phyloP scores from a whole-genome alignment of 1,284 basidiomycete genomes.

The Moesziomyces antarcticus region DNA sequence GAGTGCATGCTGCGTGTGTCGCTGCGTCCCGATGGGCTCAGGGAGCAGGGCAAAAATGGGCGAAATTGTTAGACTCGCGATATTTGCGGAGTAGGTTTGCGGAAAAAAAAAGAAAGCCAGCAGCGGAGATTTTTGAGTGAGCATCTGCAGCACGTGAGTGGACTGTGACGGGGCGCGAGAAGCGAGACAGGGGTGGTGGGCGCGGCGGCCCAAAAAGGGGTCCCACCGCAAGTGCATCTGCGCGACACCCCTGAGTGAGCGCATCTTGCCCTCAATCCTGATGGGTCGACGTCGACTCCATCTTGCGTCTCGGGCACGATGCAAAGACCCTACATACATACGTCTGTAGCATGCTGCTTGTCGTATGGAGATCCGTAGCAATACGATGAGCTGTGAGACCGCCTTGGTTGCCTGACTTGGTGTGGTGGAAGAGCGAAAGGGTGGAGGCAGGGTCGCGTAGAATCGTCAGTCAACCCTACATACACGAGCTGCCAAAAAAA shows the following conservation, averaged over 20 bases:
- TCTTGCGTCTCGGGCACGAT: no score
- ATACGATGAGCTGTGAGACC: not conserved
- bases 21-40: no score
- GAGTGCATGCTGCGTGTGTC: no score
- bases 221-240: slow-evolving; percentile 1
- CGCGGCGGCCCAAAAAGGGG: not conserved
- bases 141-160: not conserved
- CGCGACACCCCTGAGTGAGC: slow-evolving; percentile 9
- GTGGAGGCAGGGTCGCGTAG: slow-evolving; percentile 8
- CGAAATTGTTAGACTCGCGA: not conserved
- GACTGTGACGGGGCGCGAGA: no score
- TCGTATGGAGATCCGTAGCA: no score
- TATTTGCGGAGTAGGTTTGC: not conserved
- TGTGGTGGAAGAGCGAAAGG: no score
- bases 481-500: not conserved
- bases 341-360: no score
- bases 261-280: not conserved
- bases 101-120: not conserved
- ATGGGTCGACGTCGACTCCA: no score
- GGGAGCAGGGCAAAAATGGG: no score
- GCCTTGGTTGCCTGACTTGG: no score
- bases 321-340: no score
- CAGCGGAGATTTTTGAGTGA: not conserved
- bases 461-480: slow-evolving; percentile 34
- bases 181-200: slow-evolving; percentile 7